Base-by-base conservation (phyloP, 225 moss, liverwort and hornwort species). In the Bryum argenteum region DNA sequence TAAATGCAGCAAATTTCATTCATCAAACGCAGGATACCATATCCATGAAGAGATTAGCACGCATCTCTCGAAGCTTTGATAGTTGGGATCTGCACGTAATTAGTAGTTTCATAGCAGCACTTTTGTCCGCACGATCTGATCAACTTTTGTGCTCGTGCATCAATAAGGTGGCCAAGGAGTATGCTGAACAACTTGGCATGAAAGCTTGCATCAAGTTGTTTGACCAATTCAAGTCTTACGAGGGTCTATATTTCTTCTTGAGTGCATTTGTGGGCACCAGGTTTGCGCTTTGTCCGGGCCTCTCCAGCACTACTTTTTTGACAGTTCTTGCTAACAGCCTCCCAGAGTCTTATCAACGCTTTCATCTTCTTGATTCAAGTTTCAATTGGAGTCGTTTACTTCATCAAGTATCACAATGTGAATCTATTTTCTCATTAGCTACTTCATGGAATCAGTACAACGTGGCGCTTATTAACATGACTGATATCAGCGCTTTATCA, bases 81-180 rank as follows among this genome's bases (percentile, higher is more conserved):
- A 33, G 33, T 33, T 33, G 5, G 33, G 33, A 33, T 33, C 33
- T 33, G 33, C 33, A 33, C 33, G 33, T 33, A 33, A 33, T 33
- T 33, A 33, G 33, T 33, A 33, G 33, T 33, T 33, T 33, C 5
- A 28, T 4, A 33, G 33, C 4, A 33, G 33, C 33, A 3, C 7
- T 41, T 17, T 53, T 66, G 24, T 52, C 50, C 66, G 18, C 63
- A 47, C 19, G 58, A 43, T 39, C n/a, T 74, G 48, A 73, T 45
- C 50, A 55, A 47, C 11, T 60, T 47, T 56, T 61, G 54, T 74
- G 44, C 44, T 45, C 45, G 33, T 28, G 22, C 28, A 21, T 69
- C 20, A 20, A n/a, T 71, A 60, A 95, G 95, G 96, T 96, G 48
- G 91, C 96, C 8, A 96, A 96, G 81, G 96, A 96, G 70, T 96